Base-by-base conservation (phyloP, 2,329 filamentous ascomycete species). In the Pseudogymnoascus verrucosus region DNA sequence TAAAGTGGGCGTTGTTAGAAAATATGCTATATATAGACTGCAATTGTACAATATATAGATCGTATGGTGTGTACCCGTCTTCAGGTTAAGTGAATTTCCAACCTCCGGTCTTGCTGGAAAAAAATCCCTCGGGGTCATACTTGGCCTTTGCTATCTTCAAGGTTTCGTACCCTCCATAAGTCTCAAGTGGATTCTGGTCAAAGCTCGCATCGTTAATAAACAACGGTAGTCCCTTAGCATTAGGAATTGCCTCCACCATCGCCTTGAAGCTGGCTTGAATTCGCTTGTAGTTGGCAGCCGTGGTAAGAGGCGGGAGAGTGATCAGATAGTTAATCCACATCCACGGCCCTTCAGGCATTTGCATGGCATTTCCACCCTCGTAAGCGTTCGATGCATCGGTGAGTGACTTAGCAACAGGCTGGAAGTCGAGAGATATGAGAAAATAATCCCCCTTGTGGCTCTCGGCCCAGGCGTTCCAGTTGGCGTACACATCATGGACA, bases 311-410 rank as follows among this genome's bases (percentile, higher is more conserved):
- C 7, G 68, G 70, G 26, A 69, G 73, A 5, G 65, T 68, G 7
- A 71, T 67, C 59, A 71, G 65, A 66, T 74, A 74, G 61, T 69
- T 72, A 59, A 69, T 51, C 71, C 74, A 75, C 62, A 70, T 70
- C 69, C 69, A 75, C 7, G 70, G 72, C 3, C 72, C 72, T 51
- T 73, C 71, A 3, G 72, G 72, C 71, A 74, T 74, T 59, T 73
- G 68, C 72, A 74, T 74, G 10, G 71, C 72, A 62, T 74, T 73
- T 1, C 72, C 72, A 4, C 71, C 72, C 12, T 72, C 68, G n/a
- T 57, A 57, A 1, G 72, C 65, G n/a, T 71, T 69, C 57, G 71
- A 73, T 2, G 71, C 72, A 44, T 74, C 71, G 5, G 72, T 74
- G 63, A 74, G 63, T 39, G 70, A 72, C 28, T 69, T 68, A 2